Conservation (phyloP, 192 early-diverging fungal species). For the Cladochytrium replicatum region DNA sequence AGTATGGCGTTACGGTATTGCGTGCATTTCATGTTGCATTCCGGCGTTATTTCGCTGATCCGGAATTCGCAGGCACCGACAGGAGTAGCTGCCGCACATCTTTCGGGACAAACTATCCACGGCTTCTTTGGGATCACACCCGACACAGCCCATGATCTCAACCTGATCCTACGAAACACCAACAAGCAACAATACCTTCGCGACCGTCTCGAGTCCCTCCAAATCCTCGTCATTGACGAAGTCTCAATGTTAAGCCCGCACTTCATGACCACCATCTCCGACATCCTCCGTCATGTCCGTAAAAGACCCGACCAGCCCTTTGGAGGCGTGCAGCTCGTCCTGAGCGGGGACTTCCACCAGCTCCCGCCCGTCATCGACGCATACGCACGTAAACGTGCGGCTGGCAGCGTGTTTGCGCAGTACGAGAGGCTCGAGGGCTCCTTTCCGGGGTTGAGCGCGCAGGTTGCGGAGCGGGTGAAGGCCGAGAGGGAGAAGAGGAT, state of each 20-base stretch:
- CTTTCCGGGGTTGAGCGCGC: too few relatives aligned
- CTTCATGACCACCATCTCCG: constrained; percentile 11
- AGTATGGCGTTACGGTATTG: constrained; percentile 25
- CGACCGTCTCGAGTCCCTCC: neutral
- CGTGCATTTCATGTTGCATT: neutral
- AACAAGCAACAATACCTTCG: neutral
- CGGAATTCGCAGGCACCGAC: constrained; percentile 25
- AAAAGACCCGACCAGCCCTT: constrained; percentile 26
- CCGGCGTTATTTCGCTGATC: neutral
- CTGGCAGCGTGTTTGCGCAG: too few relatives aligned
- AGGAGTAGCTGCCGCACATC: neutral
- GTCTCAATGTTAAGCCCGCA: constrained; percentile 32
- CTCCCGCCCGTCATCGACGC: constrained; percentile 28
- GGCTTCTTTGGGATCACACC: constrained; percentile 18
- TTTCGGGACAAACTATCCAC: constrained; percentile 28
- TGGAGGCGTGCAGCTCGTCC: constrained; percentile 36
- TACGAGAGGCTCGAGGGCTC: too few relatives aligned
- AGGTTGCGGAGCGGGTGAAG: too few relatives aligned
- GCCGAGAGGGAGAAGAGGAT: too few relatives aligned
- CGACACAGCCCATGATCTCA: neutral
- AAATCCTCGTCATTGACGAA: constrained; percentile 35
- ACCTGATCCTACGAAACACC: constrained; percentile 1
- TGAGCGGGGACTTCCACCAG: constrained; percentile 41
- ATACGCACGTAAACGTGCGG: neutral
- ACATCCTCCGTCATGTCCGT: constrained; percentile 2